Conservation (phyloP, 169 alveolate species). For the Cryptosporidium baileyi region DNA sequence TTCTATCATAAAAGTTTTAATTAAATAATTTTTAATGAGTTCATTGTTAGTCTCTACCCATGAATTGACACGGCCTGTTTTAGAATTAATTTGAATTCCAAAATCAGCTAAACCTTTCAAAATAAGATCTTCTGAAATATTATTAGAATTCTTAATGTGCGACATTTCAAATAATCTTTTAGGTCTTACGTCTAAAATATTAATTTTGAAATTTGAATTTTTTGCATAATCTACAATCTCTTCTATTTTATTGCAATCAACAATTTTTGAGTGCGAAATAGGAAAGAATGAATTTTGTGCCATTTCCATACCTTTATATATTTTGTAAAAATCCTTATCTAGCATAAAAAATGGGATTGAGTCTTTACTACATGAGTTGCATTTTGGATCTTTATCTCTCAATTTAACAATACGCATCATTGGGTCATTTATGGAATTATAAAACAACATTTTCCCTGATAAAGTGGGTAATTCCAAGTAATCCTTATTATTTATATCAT, state of each 20-base stretch:
- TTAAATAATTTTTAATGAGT: background rate
- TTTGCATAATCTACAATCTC: background rate
- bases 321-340: constrained; percentile 75
- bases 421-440: constrained; percentile 78
- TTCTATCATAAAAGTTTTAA: background rate
- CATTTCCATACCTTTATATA: constrained; percentile 65
- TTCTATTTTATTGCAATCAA: background rate
- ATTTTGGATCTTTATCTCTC: constrained; percentile 74
- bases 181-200: constrained; percentile 69
- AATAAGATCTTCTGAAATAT: constrained; percentile 46
- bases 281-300: constrained; percentile 27
- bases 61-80: constrained; percentile 20
- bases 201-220: background rate
- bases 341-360: constrained; percentile 63
- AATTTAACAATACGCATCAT: constrained; percentile 77
- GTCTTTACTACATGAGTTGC: constrained; percentile 79
- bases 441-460: constrained; percentile 79
- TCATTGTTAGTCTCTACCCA: background rate
- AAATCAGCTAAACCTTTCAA: background rate
- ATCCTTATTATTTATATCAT: constrained; percentile 28
- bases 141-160: constrained; percentile 40
- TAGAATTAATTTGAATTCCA: constrained; percentile 30
- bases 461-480: constrained; percentile 65
- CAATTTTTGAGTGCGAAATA: background rate
- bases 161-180: constrained; percentile 43